Base-by-base conservation (phyloP, 805 yeast genomes). In the Saturnispora quitensis region DNA sequence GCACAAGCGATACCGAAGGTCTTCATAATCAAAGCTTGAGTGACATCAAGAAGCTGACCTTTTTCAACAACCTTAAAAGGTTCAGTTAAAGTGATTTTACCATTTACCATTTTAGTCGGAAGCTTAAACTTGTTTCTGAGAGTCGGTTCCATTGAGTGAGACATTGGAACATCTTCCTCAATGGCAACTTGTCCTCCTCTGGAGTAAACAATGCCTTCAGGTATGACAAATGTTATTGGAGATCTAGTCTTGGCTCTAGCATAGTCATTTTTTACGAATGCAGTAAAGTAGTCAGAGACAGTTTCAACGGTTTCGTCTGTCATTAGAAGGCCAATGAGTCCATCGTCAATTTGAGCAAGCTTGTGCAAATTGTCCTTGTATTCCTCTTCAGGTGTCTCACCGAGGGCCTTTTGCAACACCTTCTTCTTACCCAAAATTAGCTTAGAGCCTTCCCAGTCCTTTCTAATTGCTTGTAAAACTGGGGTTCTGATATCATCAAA, bases 91-190 rank as follows among this genome's bases (percentile, higher is more conserved):
- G 78, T 75, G 58, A 93, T 84, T 67, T 91, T 91, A 67, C 99
- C 99, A 49, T 82, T 76, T 64, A 85, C 86, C 58, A 93, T 86
- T 64, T 81, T 84, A 4, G 98, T 90, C 60, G 99, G 98, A 60
- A 93, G 80, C 65, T 91, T 90, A 59, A 82, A 82, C 65, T 86
- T 86, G 68, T 82, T 86, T 75, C 99, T 85, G 63, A 93, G 69
- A 40, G 96, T 88, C 62, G 89, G 88, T 70, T 93, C 99, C 71
- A 95, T 77, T 5, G 98, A 89, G 67, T 93, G 99, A 12, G 95
- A 84, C 86, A 93, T 83, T 60, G 97, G 96, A 20, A 93, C 89
- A 68, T 93, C 99, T 58, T 93, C 98, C 64, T 89, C 97, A 24
- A 67, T 70, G 31, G 96, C 76, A 48, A 90, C 73, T 70, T 88